These are phyloP conservation scores for Chloromonas sp. DNA, from an alignment of 163 green algal species.

Conservation along the genomic window DNA sequence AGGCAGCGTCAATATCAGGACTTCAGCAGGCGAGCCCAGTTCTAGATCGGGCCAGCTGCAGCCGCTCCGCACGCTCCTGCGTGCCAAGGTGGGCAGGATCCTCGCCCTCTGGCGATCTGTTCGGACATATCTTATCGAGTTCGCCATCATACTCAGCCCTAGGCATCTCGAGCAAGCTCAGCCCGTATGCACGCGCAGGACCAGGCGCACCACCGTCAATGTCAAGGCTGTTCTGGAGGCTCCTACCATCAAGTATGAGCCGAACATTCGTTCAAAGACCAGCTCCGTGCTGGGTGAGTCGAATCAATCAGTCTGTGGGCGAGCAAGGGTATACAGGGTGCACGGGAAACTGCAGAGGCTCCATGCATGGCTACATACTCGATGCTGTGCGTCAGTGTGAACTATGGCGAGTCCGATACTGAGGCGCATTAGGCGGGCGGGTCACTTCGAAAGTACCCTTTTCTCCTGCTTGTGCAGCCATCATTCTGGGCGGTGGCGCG, in stretches of 20 bases:
- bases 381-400: constrained; percentile 8
- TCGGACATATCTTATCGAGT: too few species aligned
- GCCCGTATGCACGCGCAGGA: too few species aligned
- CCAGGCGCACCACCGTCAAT: constrained; percentile 11
- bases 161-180: too few species aligned
- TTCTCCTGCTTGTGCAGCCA: constrained; percentile 32
- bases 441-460: neutral
- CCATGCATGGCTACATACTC: neutral
- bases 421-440: too few species aligned
- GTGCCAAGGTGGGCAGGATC: too few species aligned
- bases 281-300: constrained; percentile 43
- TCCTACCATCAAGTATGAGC: constrained; percentile 42
- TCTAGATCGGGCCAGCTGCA: too few species aligned
- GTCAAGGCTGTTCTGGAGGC: constrained; percentile 46
- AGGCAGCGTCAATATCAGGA: too few species aligned
- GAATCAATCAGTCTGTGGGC: neutral
- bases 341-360: neutral
- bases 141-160: too few species aligned
- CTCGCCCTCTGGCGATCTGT: too few species aligned
- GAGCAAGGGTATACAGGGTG: neutral
- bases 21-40: too few species aligned
- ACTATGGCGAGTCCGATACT: neutral
- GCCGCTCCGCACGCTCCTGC: too few species aligned
- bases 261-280: constrained; percentile 31
- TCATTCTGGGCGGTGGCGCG: constrained; percentile 96